phyloP scores from a whole-genome alignment of 257 asterid genomes.

The Ilex asprella region DNA sequence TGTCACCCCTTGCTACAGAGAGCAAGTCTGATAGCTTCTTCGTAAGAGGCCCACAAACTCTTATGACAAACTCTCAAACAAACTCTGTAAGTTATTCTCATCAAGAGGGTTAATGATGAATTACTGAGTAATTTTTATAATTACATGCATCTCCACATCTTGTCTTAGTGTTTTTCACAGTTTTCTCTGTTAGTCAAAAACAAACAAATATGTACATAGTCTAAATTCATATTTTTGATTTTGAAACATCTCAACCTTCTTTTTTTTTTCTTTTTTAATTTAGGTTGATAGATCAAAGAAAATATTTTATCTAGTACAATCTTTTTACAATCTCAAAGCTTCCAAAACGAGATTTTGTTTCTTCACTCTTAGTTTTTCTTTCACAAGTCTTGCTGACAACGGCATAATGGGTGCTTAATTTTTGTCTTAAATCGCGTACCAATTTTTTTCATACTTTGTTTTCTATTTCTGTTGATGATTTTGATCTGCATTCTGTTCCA shows the following conservation, averaged over 20 bases:
- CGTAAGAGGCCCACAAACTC: constrained; percentile 61
- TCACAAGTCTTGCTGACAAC: too few species aligned
- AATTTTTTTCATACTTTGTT: too few species aligned
- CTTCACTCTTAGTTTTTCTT: too few species aligned
- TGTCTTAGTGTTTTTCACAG: background rate
- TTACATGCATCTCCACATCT: background rate
- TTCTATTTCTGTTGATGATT: too few species aligned
- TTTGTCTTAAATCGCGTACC: too few species aligned
- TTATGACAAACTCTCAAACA: constrained; percentile 32
- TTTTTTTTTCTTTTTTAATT: too few species aligned
- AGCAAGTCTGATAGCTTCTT: constrained; percentile 71
- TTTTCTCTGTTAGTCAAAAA: background rate
- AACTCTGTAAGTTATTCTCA: constrained; percentile 41
- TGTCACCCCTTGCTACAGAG: constrained; percentile 19
- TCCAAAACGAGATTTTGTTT: too few species aligned
- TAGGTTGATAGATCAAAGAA: too few species aligned
- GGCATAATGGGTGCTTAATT: too few species aligned
- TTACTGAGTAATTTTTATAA: background rate
- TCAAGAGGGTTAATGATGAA: constrained; percentile 27
- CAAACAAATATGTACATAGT: background rate
- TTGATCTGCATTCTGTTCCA: too few species aligned
- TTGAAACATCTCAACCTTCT: background rate
- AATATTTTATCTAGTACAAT: too few species aligned
- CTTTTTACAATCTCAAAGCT: too few species aligned
- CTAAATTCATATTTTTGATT: background rate